Evolutionary conservation across 2,329 filamentous ascomycete genomes (phyloP), one percentile per base, ranked within the genome.

Genomic region (Monosporascus sp.): DNA sequence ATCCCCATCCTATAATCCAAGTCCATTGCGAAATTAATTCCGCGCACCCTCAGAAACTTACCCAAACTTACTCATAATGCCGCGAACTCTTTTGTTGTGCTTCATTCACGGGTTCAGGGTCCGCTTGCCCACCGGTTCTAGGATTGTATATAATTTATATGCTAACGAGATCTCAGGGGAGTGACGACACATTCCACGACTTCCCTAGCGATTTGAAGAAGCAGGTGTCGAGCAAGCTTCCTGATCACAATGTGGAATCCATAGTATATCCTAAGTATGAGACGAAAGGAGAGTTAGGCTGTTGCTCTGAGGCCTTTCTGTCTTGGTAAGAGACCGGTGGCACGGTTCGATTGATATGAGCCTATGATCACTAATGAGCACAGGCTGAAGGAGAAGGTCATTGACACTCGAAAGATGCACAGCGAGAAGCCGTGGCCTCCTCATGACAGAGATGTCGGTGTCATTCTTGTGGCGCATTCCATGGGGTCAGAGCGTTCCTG

Each of bases 391-490:
- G 85, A 91, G 65, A 84, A 85, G 58, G 88, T 95, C 38, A 91
- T 93, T 67, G 87, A 92, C 48, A 75, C 93, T 17, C 71, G 78
- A 56, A 91, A 95, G 67, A 81, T 84, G 54, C 81, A 81, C 35
- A 83, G 86, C 56, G 77, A 80, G 24, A 89, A 84, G 1, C 85
- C 88, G 9, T 91, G 87, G 64, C 90, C 91, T 1, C 90, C 89
- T 1, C 79, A 88, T 46, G 88, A 95, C 60, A 85, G 88, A n/a
- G 85, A 86, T 1, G 89, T 96, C 8, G 86, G 86, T 54, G 87
- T 91, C 3, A 77, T 96, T 40, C 77, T 96, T 1, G 77, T 94
- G 26, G 91, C 91, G 1, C 91, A 96, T 69, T 92, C 88, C 3
- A 96, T 85, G 86, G 87, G 87, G 78, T 78, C 62, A 58, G 31